Conservation (phyloP, 2,329 filamentous ascomycete species). For the Fusarium falciforme region DNA sequence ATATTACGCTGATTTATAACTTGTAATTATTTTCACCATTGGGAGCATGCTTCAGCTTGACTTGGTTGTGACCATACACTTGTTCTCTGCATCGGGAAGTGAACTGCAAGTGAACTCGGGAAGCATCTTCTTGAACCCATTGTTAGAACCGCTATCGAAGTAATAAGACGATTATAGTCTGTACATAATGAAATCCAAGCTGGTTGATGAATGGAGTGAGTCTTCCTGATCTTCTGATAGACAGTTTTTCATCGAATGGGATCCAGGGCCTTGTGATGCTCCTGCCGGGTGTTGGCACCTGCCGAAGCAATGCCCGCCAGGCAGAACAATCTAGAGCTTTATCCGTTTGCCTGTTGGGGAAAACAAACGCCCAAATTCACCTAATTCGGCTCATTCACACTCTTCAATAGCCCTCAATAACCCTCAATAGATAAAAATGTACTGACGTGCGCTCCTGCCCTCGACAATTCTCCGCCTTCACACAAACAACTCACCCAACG, state of each 20-base stretch:
- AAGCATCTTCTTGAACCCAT: not conserved
- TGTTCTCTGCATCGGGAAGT: not conserved
- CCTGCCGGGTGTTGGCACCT: not conserved
- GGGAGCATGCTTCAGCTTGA: not conserved
- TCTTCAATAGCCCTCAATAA: not conserved
- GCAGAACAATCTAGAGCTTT: not conserved
- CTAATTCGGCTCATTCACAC: not conserved
- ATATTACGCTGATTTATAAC: no score
- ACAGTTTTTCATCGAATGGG: not conserved
- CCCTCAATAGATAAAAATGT: not conserved
- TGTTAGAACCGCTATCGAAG: not conserved
- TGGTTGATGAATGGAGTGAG: not conserved
- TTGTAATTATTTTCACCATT: not conserved
- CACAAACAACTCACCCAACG: not conserved
- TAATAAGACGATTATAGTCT: not conserved
- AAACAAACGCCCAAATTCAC: not conserved
- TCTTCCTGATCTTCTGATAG: not conserved
- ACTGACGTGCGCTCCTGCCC: no score
- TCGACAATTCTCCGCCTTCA: not conserved
- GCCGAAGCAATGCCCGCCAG: not conserved
- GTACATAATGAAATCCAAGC: not conserved
- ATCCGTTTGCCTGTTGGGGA: not conserved
- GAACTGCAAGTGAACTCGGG: not conserved
- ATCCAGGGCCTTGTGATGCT: not conserved
- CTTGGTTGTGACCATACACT: not conserved